These are phyloP conservation scores for Polygonum aviculare DNA, from an alignment of 148 eudicot genomes.

Conservation along the genomic window DNA sequence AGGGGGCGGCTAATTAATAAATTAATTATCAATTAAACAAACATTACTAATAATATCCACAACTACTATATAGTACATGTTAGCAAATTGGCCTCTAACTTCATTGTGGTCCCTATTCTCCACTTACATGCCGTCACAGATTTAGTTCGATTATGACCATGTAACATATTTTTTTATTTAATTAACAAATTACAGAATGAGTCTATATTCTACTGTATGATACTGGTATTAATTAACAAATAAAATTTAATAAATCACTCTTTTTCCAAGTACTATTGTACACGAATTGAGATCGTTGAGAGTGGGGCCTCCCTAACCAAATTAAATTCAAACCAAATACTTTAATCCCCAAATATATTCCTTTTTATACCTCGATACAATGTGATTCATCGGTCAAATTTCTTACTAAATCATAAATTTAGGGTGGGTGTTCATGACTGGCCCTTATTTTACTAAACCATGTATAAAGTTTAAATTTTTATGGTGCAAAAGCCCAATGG, in stretches of 20 bases:
- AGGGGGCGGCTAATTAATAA: not conserved
- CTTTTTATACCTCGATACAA: too few species aligned
- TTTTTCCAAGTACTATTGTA: not conserved
- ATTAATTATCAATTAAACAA: not conserved
- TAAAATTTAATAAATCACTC: too few species aligned
- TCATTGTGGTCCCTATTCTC: conserved; percentile 11
- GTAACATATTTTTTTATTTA: not conserved
- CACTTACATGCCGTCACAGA: conserved; percentile 4
- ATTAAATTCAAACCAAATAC: not conserved
- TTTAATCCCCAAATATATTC: too few species aligned
- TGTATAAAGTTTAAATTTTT: not conserved
- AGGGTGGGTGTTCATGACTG: not conserved
- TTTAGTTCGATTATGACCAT: conserved; percentile 9
- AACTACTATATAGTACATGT: not conserved
- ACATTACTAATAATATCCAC: not conserved
- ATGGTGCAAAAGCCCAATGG: conserved; percentile 11
- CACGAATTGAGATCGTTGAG: not conserved
- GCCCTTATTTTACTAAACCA: not conserved
- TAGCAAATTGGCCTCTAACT: not conserved
- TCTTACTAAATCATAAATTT: not conserved
- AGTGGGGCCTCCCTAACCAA: not conserved
- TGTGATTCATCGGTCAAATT: too few species aligned
- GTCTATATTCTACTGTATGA: not conserved
- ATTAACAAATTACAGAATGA: too few species aligned
- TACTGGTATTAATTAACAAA: too few species aligned